Evolutionary conservation across 1,139 yeast genomes (phyloP).

Genomic region (Zygotorulaspora mrakii): DNA sequence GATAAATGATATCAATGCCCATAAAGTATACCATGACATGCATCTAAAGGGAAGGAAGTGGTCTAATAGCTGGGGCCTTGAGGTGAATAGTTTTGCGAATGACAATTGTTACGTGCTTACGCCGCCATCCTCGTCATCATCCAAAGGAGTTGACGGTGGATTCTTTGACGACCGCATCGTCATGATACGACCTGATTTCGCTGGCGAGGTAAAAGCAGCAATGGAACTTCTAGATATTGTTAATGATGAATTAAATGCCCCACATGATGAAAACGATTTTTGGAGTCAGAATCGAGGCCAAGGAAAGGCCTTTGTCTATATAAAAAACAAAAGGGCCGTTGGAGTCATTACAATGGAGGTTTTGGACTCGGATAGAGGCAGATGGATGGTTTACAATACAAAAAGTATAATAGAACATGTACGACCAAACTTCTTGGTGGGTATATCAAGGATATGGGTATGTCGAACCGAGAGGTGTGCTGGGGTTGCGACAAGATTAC

Average conservation of each 20-base stretch:
- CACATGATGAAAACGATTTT: conserved; percentile 35
- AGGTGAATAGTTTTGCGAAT: conserved; percentile 4
- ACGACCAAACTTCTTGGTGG: conserved; percentile 28
- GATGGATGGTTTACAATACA: conserved; percentile 35
- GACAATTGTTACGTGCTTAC: conserved; percentile 6
- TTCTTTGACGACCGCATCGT: conserved; percentile 21
- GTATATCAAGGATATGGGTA: conserved; percentile 38
- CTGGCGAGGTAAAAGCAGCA: conserved; percentile 29
- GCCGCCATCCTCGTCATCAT: conserved; percentile 20
- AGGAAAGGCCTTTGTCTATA: conserved; percentile 34
- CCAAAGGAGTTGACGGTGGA: background rate
- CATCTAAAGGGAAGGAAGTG: conserved; percentile 33
- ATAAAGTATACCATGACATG: conserved; percentile 28
- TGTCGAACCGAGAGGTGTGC: conserved; percentile 28
- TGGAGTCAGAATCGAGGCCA: conserved; percentile 24
- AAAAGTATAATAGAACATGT: conserved; percentile 28
- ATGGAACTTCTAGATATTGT: conserved; percentile 31
- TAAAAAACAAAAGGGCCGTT: conserved; percentile 30
- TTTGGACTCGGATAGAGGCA: conserved; percentile 22
- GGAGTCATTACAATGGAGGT: conserved; percentile 33
- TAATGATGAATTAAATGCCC: conserved; percentile 35
- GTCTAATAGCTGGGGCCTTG: conserved; percentile 30
- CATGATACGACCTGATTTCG: conserved; percentile 23
- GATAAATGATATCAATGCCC: conserved; percentile 23
- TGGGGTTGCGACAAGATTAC: conserved; percentile 31